A percentile compares a stretch with the other conserved stretches of the same genome.
phyloP scores from a whole-genome alignment of 2,329 filamentous ascomycete species.

The Epichloe uncinata region DNA sequence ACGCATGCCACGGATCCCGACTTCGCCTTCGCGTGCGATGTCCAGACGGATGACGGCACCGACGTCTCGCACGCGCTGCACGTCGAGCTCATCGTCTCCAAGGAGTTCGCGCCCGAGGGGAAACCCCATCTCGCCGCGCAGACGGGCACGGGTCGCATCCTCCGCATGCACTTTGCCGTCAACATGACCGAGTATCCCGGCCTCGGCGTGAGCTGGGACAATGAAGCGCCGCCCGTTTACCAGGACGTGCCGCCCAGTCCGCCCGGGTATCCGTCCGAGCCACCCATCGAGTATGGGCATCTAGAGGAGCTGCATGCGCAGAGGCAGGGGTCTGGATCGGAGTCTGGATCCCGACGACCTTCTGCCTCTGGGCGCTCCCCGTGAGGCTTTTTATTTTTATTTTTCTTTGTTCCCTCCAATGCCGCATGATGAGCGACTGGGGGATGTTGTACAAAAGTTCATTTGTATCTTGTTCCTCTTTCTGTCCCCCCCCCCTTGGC shows the following conservation, averaged over 20 bases:
- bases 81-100: conserved; percentile 85
- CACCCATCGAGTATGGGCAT: conserved; percentile 26
- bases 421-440: no score
- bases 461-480: background rate
- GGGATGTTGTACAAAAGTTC: no score
- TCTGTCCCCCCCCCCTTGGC: background rate
- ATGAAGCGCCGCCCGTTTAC: conserved; percentile 88
- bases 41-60: conserved; percentile 60
- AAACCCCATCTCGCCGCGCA: conserved; percentile 59
- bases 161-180: conserved; percentile 83
- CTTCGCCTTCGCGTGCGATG: conserved; percentile 65
- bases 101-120: conserved; percentile 69
- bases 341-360: conserved; percentile 3
- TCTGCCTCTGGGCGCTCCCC: conserved; percentile 4
- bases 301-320: conserved; percentile 21
- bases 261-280: conserved; percentile 45
- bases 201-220: conserved; percentile 90
- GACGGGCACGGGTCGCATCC: conserved; percentile 78
- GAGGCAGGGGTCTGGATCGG: conserved; percentile 3
- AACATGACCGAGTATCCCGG: conserved; percentile 72
- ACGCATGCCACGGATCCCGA: conserved; percentile 35
- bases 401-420: background rate
- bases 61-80: conserved; percentile 75
- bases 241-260: conserved; percentile 83
- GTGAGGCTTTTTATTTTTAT: background rate